Base-by-base conservation (phyloP, 2,329 filamentous ascomycete species). In the Epicoccum nigrum region DNA sequence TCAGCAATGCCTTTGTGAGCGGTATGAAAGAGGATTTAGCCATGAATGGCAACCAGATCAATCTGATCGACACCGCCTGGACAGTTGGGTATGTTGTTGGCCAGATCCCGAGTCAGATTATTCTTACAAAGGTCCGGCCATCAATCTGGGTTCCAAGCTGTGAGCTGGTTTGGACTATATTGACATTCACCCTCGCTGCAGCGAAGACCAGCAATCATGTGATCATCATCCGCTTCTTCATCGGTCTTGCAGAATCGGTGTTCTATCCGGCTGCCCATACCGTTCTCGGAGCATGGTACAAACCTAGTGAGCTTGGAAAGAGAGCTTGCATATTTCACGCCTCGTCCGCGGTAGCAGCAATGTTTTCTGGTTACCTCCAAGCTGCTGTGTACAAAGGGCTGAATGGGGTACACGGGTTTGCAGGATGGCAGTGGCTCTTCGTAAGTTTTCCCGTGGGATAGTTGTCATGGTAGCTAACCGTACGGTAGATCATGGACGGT, bases 21-120 rank as follows among this genome's bases (percentile, higher is more conserved):
- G 60, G 62, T 17, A 67, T 65, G 63, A 65, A 65, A 28, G 64
- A 67, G 44, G 59, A 67, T 19, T 54, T 67, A 7, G 34, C 38
- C 6, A 59, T 67, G 45, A 60, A 63, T 19, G 51, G 54, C 7
- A 65, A 67, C 30, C 48, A 67, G 34, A 54, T 65, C 52, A 67
- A 67, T 13, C 43, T 58, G 16, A 45, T 63, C 20, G 55, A 60
- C 27, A 62, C 58, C 1, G 49, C 53, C 4, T 63, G 58, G 58
- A 61, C 56, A 1, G 41, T 62, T n/a, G 60, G 58, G 2, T 63
- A 63, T 19, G 55, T 64, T 23, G 44, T 63, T 8, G 61, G 59
- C 1, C 61, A 65, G 21, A 64, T 65, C 4, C 63, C 63, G 2
- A 60, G 59, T 30, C 56, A 55, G 2, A 54, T 65, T 3, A 49